Evolutionary conservation across 1,284 basidiomycete genomes (phyloP).

Genomic region (Coniferiporia weirii): DNA sequence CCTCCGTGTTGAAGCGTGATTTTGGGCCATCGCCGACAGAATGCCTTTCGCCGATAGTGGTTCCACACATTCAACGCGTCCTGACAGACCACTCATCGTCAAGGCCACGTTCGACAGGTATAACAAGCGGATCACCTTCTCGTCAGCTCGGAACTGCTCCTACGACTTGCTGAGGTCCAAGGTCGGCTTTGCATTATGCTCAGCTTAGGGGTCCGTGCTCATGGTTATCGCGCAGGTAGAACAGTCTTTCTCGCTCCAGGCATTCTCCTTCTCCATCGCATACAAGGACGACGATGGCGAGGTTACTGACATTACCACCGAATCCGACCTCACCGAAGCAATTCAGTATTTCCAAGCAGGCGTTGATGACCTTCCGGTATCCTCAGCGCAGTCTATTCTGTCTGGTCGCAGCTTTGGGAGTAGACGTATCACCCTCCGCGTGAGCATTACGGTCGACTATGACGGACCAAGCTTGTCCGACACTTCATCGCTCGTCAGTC

Average conservation of each 20-base stretch:
- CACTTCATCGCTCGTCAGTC: slow-evolving; percentile 70
- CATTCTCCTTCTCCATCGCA: slow-evolving; percentile 62
- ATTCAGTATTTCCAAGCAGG: slow-evolving; percentile 78
- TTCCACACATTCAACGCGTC: slow-evolving; percentile 28
- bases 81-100: slow-evolving; percentile 65
- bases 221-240: slow-evolving; percentile 51
- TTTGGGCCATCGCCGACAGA: not conserved
- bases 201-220: not conserved
- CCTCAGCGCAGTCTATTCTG: slow-evolving; percentile 67
- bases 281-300: slow-evolving; percentile 89
- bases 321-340: slow-evolving; percentile 77
- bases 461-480: slow-evolving; percentile 90
- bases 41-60: slow-evolving; percentile 16
- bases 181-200: slow-evolving; percentile 37
- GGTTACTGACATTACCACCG: slow-evolving; percentile 58
- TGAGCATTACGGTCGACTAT: slow-evolving; percentile 78
- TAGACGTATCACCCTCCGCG: slow-evolving; percentile 67
- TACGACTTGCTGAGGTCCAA: slow-evolving; percentile 65
- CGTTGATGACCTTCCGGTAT: slow-evolving; percentile 58
- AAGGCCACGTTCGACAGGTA: slow-evolving; percentile 75
- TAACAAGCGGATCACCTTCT: slow-evolving; percentile 72
- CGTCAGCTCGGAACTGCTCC: slow-evolving; percentile 69
- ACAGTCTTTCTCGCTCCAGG: slow-evolving; percentile 74
- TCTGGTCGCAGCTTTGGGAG: slow-evolving; percentile 65
- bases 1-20: not conserved